Evolutionary conservation across 768 basidiomycete species (phyloP).

Genomic region (Imleria badia): DNA sequence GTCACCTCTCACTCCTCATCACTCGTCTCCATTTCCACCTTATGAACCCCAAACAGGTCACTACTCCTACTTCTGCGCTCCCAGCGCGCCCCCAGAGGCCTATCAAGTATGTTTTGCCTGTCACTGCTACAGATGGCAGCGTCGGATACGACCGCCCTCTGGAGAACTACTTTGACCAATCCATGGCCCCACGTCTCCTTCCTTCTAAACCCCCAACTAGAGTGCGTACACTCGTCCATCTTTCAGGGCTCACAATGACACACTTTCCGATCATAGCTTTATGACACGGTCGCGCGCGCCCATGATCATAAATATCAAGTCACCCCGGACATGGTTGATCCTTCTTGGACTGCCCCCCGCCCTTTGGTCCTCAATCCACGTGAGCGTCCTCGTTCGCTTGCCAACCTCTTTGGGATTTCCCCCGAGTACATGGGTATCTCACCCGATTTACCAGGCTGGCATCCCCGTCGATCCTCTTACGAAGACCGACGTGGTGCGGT

Average conservation of each 20-base stretch:
- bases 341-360: slow-evolving; percentile 6
- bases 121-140: slow-evolving; percentile 11
- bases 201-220: slow-evolving; percentile 10
- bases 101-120: slow-evolving; percentile 11
- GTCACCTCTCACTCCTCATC: slow-evolving; percentile 1
- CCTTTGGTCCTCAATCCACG: slow-evolving; percentile 10
- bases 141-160: slow-evolving; percentile 23
- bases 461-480: slow-evolving; percentile 24
- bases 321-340: slow-evolving; percentile 11
- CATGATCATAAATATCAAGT: slow-evolving; percentile 24
- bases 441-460: slow-evolving; percentile 22
- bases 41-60: slow-evolving; percentile 9
- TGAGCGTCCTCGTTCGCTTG: slow-evolving; percentile 18
- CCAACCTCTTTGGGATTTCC: slow-evolving; percentile 13
- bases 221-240: slow-evolving; percentile 9
- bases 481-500: slow-evolving; percentile 26
- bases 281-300: slow-evolving; percentile 28
- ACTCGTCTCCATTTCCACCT: slow-evolving; percentile 3
- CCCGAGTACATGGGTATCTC: slow-evolving; percentile 26
- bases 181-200: slow-evolving; percentile 18
- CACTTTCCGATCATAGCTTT: slow-evolving; percentile 21
- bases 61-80: slow-evolving; percentile 15
- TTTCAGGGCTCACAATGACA: neutral
- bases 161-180: slow-evolving; percentile 26
- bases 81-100: slow-evolving; percentile 9